phyloP scores from a whole-genome alignment of 2,329 filamentous ascomycete species.

The Polytolypa hystricis region DNA sequence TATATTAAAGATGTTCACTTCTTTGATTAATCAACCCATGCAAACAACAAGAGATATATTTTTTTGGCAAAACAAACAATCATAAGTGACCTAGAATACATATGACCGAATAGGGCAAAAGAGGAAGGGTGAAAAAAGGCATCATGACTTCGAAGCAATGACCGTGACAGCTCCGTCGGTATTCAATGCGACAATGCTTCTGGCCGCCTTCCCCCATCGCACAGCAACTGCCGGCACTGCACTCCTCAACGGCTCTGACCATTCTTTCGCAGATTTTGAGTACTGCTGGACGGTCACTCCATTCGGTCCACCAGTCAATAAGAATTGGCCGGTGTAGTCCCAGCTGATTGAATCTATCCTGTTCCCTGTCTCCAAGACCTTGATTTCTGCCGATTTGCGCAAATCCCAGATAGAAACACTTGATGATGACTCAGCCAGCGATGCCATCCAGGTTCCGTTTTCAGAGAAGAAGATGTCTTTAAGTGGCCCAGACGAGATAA shows the following conservation, averaged over 20 bases:
- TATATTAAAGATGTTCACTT: neutral
- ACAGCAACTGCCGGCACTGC: constrained; percentile 62
- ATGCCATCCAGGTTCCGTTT: constrained; percentile 92
- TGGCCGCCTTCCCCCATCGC: constrained; percentile 65
- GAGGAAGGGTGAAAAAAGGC: too few species aligned
- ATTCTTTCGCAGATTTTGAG: constrained; percentile 72
- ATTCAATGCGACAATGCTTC: constrained; percentile 63
- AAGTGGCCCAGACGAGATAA: constrained; percentile 54
- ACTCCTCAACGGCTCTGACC: constrained; percentile 74
- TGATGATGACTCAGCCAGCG: constrained; percentile 64
- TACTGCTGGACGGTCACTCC: constrained; percentile 85
- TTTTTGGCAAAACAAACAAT: constrained; percentile 11
- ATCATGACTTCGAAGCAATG: constrained; percentile 46
- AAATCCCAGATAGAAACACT: constrained; percentile 83
- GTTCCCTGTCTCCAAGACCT: constrained; percentile 75
- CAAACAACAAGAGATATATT: constrained; percentile 1
- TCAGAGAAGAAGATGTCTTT: constrained; percentile 79
- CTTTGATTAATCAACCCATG: neutral
- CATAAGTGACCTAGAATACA: constrained; percentile 14
- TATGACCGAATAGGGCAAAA: constrained; percentile 9
- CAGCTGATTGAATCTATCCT: constrained; percentile 67
- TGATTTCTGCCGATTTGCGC: constrained; percentile 69
- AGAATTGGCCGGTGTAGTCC: constrained; percentile 93
- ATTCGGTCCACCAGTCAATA: constrained; percentile 68
- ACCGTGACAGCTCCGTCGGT: constrained; percentile 64